These are phyloP conservation scores for Stylosanthes scabra DNA, from an alignment of 331 rosid genomes.

Conservation along the genomic window DNA sequence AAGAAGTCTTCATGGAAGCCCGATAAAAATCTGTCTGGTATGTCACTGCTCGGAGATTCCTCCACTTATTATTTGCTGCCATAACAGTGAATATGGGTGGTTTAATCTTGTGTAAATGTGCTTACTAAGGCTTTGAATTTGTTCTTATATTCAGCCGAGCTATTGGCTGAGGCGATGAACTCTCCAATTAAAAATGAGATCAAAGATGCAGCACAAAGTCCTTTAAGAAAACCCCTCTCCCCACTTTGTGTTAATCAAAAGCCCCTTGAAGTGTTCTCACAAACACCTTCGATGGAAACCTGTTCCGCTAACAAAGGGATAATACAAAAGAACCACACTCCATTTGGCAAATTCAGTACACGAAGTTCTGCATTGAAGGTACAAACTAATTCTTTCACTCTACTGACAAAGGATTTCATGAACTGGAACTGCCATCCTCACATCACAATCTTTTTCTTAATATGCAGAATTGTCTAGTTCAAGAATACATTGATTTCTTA, in stretches of 20 bases:
- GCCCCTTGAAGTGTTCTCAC: conserved; percentile 38
- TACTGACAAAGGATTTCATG: conserved; percentile 16
- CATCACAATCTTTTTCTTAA: neutral
- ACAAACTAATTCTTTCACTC: conserved; percentile 19
- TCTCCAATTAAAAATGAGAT: conserved; percentile 31
- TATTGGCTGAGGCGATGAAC: conserved; percentile 38
- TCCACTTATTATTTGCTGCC: conserved; percentile 1
- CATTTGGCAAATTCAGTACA: conserved; percentile 71
- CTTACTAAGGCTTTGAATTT: conserved; percentile 16
- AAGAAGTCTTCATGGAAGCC: conserved; percentile 42
- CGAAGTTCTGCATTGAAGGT: conserved; percentile 74
- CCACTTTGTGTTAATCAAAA: conserved; percentile 55
- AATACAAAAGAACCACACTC: conserved; percentile 53
- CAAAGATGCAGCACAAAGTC: conserved; percentile 48
- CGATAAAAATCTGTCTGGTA: conserved; percentile 46
- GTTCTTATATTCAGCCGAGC: conserved; percentile 43
- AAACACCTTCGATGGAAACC: conserved; percentile 46
- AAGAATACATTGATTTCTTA: conserved; percentile 79
- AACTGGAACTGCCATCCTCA: conserved; percentile 32
- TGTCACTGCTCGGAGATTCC: conserved; percentile 28
- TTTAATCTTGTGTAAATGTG: neutral
- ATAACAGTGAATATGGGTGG: neutral
- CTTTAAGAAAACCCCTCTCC: conserved; percentile 72
- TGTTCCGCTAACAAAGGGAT: conserved; percentile 43
- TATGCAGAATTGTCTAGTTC: conserved; percentile 66